Evolutionary conservation across 2,329 filamentous ascomycete genomes (phyloP).

Genomic region (Diplocarpon mali): DNA sequence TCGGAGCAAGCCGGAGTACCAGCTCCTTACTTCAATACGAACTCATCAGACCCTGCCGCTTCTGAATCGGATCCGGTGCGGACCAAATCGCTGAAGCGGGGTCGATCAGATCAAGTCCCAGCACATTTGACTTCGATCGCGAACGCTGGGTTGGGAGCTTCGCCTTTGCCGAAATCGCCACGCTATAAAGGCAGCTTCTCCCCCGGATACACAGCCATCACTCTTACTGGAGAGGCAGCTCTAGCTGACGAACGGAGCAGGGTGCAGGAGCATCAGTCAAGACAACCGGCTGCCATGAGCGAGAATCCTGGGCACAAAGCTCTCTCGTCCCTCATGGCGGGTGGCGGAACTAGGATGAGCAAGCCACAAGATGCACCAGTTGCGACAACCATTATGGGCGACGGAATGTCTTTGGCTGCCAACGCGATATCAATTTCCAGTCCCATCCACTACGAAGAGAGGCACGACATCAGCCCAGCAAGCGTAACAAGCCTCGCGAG

Average conservation of each 20-base stretch:
- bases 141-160: slow-evolving; percentile 20
- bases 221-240: slow-evolving; percentile 42
- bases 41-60: slow-evolving; percentile 14
- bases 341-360: slow-evolving; percentile 42
- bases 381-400: slow-evolving; percentile 23
- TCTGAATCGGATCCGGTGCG: slow-evolving; percentile 16
- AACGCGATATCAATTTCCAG: slow-evolving; percentile 25
- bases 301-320: slow-evolving; percentile 44
- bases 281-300: slow-evolving; percentile 32
- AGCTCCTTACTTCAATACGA: slow-evolving; percentile 18
- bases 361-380: slow-evolving; percentile 41
- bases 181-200: slow-evolving; percentile 27
- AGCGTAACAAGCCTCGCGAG: slow-evolving; percentile 26
- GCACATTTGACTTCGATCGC: slow-evolving; percentile 19
- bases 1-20: slow-evolving; percentile 22
- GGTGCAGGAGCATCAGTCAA: slow-evolving; percentile 34
- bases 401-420: slow-evolving; percentile 23
- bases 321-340: slow-evolving; percentile 43
- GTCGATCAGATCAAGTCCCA: slow-evolving; percentile 20
- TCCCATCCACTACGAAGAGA: slow-evolving; percentile 24
- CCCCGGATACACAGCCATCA: slow-evolving; percentile 27
- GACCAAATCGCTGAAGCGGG: slow-evolving; percentile 25
- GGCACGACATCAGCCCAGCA: slow-evolving; percentile 24
- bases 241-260: slow-evolving; percentile 42
- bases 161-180: slow-evolving; percentile 26